Conservation (phyloP, 192 early-diverging fungal species). For the Neocallimastix lanati region DNA sequence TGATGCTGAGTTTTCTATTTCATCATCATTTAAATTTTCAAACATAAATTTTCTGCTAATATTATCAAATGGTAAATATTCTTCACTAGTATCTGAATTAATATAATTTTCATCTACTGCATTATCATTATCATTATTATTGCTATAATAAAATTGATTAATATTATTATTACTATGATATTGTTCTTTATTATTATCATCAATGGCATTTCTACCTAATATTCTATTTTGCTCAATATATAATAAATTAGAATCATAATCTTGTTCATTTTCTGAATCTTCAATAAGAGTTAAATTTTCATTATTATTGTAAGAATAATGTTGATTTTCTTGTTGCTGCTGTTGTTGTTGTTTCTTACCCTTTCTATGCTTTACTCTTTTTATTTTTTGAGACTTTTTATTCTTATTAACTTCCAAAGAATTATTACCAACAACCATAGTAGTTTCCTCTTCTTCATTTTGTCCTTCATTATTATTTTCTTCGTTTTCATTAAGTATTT, state of each 20-base stretch:
- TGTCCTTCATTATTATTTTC: no score
- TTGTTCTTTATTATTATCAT: no score
- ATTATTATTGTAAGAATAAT: not conserved
- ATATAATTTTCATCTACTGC: not conserved
- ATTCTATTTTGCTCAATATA: not conserved
- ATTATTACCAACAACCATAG: no score
- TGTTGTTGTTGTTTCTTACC: not conserved
- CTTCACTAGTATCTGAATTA: not conserved
- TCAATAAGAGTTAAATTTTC: not conserved
- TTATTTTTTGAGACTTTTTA: not conserved
- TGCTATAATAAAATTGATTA: no score
- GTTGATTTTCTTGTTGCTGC: not conserved
- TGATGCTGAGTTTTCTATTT: not conserved
- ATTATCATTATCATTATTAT: no score
- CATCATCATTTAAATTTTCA: not conserved
- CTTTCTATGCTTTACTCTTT: not conserved
- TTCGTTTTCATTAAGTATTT: no score
- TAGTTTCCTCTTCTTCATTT: no score
- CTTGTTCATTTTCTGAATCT: not conserved
- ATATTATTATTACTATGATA: no score
- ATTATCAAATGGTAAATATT: not conserved
- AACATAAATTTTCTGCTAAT: not conserved
- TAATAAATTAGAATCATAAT: not conserved
- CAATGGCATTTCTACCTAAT: no score
- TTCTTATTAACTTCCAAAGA: no score